phyloP scores from a whole-genome alignment of 768 basidiomycete species.

The Rhizopogon vesiculosus region DNA sequence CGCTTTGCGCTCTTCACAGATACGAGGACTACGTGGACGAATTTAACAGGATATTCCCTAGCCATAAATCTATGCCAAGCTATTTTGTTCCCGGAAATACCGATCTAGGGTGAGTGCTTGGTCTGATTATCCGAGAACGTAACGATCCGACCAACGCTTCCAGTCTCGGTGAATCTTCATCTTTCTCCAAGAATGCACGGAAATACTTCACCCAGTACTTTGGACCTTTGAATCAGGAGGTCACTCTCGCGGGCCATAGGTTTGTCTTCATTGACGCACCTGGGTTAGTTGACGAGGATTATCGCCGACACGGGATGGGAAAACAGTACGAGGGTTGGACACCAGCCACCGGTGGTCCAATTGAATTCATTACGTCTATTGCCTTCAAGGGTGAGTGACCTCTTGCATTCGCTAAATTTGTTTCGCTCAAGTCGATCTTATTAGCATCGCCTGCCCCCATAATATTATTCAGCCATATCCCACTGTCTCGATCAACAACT shows the following conservation, averaged over 20 bases:
- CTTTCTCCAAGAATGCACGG: slow-evolving; percentile 51
- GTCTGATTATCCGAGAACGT: neutral
- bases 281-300: slow-evolving; percentile 81
- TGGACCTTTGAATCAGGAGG: slow-evolving; percentile 61
- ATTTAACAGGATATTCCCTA: slow-evolving; percentile 59
- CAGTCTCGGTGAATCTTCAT: slow-evolving; percentile 52
- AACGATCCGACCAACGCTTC: neutral
- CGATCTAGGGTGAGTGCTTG: slow-evolving; percentile 56
- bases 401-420: neutral
- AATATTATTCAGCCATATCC: slow-evolving; percentile 83
- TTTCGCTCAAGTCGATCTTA: neutral
- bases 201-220: slow-evolving; percentile 57
- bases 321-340: slow-evolving; percentile 52
- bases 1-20: slow-evolving; percentile 31
- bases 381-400: slow-evolving; percentile 15
- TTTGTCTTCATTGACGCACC: slow-evolving; percentile 73
- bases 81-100: slow-evolving; percentile 79
- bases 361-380: slow-evolving; percentile 54
- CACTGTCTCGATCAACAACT: slow-evolving; percentile 69
- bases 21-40: slow-evolving; percentile 54
- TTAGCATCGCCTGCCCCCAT: slow-evolving; percentile 35
- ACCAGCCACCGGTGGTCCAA: slow-evolving; percentile 46
- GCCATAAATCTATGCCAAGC: slow-evolving; percentile 33
- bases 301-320: slow-evolving; percentile 50
- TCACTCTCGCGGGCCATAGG: slow-evolving; percentile 63